phyloP scores from a whole-genome alignment of 2,329 filamentous ascomycete genomes.

The Cordyceps cateniannulata region DNA sequence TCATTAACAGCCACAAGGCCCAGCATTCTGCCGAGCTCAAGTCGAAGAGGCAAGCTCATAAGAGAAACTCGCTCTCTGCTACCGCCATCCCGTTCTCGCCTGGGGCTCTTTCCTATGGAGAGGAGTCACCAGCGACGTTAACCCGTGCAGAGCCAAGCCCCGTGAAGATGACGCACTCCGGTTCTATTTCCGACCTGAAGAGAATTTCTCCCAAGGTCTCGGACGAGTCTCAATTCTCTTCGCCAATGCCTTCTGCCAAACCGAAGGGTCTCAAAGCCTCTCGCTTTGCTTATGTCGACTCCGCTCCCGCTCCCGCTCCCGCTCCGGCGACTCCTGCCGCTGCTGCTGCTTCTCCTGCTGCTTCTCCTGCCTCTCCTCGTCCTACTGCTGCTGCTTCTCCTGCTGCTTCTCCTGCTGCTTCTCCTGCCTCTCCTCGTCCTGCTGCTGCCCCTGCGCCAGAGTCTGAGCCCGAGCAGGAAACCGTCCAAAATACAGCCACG shows the following conservation, averaged over 20 bases:
- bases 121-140: constrained; percentile 17
- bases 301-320: constrained; percentile 14
- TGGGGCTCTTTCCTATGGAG: constrained; percentile 26
- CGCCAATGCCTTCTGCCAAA: constrained; percentile 36
- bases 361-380: constrained; percentile 2
- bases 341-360: neutral
- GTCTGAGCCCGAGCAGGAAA: constrained; percentile 15
- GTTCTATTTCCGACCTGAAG: neutral
- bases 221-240: constrained; percentile 43
- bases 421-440: constrained; percentile 8
- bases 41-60: neutral
- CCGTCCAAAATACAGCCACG: neutral
- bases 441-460: constrained; percentile 8
- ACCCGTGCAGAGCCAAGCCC: constrained; percentile 6
- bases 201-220: constrained; percentile 11
- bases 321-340: neutral
- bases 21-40: constrained; percentile 9
- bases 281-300: constrained; percentile 31
- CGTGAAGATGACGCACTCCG: neutral
- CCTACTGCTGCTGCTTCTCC: neutral
- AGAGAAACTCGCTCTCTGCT: constrained; percentile 53
- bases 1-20: constrained; percentile 30
- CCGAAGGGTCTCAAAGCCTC: constrained; percentile 37
- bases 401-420: constrained; percentile 5
- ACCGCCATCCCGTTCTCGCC: constrained; percentile 63